Evolutionary conservation across 1,284 basidiomycete genomes (phyloP).

Genomic region (Ustilago lituana): DNA sequence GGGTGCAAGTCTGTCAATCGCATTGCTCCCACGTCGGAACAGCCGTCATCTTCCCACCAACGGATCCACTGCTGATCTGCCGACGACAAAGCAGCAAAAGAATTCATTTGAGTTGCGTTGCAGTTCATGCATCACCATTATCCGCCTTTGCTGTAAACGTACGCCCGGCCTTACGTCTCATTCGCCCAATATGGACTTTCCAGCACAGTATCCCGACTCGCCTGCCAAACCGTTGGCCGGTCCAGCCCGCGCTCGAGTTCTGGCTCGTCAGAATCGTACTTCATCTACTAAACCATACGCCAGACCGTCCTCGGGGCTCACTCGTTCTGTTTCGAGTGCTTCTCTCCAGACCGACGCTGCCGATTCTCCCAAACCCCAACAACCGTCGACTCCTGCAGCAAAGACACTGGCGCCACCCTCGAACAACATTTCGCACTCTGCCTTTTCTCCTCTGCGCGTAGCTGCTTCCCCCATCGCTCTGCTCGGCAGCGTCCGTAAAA

Average conservation of each 20-base stretch:
- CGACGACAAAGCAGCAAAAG: background rate
- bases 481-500: conserved; percentile 50
- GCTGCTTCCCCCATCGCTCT: conserved; percentile 47
- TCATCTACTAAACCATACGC: conserved; percentile 49
- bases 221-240: conserved; percentile 45
- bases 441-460: conserved; percentile 42
- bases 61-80: background rate
- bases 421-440: conserved; percentile 17
- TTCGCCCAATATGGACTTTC: conserved; percentile 42
- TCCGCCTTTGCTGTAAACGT: too few relatives aligned
- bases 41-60: background rate
- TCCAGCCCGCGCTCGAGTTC: conserved; percentile 36
- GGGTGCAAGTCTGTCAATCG: conserved; percentile 9
- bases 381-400: conserved; percentile 16
- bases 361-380: conserved; percentile 18
- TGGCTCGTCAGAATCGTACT: conserved; percentile 41
- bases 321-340: conserved; percentile 12
- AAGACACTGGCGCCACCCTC: conserved; percentile 33
- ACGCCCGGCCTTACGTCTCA: too few relatives aligned
- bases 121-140: background rate
- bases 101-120: conserved; percentile 3
- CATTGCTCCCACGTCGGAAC: background rate
- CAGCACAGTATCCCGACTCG: conserved; percentile 49
- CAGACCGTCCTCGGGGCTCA: conserved; percentile 19
- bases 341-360: conserved; percentile 21